Base-by-base conservation (phyloP, 1,284 basidiomycete genomes). In the Trichosporon sp. region DNA sequence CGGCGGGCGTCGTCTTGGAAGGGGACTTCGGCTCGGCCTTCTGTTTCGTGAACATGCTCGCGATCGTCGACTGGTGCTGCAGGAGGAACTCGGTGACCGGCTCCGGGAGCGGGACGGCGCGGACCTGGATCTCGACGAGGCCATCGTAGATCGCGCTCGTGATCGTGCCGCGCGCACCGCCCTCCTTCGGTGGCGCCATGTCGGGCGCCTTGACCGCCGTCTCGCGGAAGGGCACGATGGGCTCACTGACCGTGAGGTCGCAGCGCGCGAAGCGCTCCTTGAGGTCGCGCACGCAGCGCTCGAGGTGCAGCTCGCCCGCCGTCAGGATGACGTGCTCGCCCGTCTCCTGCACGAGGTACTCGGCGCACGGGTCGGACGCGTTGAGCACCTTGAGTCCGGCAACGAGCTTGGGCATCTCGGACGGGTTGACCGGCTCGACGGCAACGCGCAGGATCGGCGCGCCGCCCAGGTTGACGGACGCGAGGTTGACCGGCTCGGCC, bases 291-390 rank as follows among this genome's bases (percentile, higher is more conserved):
- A 99, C 83, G 78, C 97, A 99, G 74, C 97, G 89, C 92, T 99
- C 96, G 25, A 99, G 85, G 82, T 99, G 97, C 68, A 99, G 84
- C 80, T 99, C 97, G 67, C 97, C 97, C 0, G 97, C 97, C 7
- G 93, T 93, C 71, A 98, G 84, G 74, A 99, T 98, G 67, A 99
- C 97, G 81, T 98, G 92, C 83, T 99, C 97, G 51, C 97, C 97
- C 0, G 95, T 98, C 76, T 94, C 90, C 82, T 99, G 96, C 72
- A 98, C 93, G 79, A 98, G 92, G 0, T 92, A 95, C 81, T 99
- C 94, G 18, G 97, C 96, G 76, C 95, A 99, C 1, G 97, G 96
- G 83, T 99, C 97, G 4, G 95, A 91, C 81, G 98, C 95, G 77
- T 92, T 92, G 32, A 99, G 88, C 34, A 99, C 85, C 75, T 91